Conservation (phyloP, 2,329 filamentous ascomycete genomes). For the Exserohilum rostratum region DNA sequence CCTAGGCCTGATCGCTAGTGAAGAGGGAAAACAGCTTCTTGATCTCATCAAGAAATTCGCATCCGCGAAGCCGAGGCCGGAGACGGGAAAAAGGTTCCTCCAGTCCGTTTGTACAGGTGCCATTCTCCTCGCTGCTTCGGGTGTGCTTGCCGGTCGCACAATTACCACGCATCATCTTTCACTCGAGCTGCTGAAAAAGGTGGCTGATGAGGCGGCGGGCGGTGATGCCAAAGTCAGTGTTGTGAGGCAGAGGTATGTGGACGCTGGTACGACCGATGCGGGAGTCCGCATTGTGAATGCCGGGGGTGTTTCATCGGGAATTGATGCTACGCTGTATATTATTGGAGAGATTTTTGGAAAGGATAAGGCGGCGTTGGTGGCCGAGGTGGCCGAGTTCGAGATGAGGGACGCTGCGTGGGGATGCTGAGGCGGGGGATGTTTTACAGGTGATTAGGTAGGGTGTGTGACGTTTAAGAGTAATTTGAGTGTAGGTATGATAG, state of each 20-base stretch:
- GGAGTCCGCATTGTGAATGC: slow-evolving; percentile 44
- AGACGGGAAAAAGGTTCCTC: slow-evolving; percentile 37
- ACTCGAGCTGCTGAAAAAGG: slow-evolving; percentile 31
- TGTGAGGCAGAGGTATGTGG: slow-evolving; percentile 41
- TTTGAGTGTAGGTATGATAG: not conserved
- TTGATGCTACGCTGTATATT: slow-evolving; percentile 41
- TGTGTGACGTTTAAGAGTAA: not conserved
- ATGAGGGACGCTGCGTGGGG: slow-evolving; percentile 25
- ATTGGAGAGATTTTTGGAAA: slow-evolving; percentile 35
- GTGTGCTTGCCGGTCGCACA: slow-evolving; percentile 43
- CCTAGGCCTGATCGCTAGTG: slow-evolving; percentile 26
- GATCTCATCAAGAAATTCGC: slow-evolving; percentile 33
- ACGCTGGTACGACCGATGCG: slow-evolving; percentile 37
- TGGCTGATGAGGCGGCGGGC: slow-evolving; percentile 39
- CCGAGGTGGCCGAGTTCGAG: slow-evolving; percentile 42
- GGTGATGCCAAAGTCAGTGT: slow-evolving; percentile 32
- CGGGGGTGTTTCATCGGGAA: slow-evolving; percentile 42
- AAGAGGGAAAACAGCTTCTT: slow-evolving; percentile 25
- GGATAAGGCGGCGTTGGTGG: slow-evolving; percentile 29
- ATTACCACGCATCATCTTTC: slow-evolving; percentile 51
- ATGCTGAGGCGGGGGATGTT: not conserved
- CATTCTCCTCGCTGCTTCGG: slow-evolving; percentile 47
- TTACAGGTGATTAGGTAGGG: too few species aligned
- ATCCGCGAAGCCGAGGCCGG: slow-evolving; percentile 26
- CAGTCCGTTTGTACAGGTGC: slow-evolving; percentile 52